phyloP scores from a whole-genome alignment of 2,329 filamentous ascomycete species.

The Fusarium sp. region DNA sequence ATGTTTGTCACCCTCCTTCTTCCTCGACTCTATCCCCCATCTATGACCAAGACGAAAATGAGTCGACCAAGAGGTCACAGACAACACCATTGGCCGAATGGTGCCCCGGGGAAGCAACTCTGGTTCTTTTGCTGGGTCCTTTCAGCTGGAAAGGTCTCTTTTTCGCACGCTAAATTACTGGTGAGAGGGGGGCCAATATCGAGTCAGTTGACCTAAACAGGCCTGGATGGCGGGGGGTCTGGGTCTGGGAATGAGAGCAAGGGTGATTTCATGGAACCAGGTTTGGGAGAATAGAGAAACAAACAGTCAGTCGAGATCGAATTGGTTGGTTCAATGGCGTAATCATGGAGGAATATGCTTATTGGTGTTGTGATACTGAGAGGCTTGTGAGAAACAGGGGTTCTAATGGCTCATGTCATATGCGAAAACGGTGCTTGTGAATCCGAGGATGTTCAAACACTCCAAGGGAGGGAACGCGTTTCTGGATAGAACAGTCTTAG shows the following conservation, averaged over 20 bases:
- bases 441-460: slow-evolving; percentile 17
- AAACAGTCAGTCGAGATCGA: not conserved
- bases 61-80: slow-evolving; percentile 11
- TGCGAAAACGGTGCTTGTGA: slow-evolving; percentile 18
- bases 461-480: slow-evolving; percentile 2
- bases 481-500: slow-evolving; percentile 3
- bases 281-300: slow-evolving; percentile 9
- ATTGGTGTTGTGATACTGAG: slow-evolving; percentile 4
- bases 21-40: slow-evolving; percentile 8
- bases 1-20: slow-evolving; percentile 14
- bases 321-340: not conserved
- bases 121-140: slow-evolving; percentile 26
- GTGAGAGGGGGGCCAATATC: slow-evolving; percentile 26
- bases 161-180: slow-evolving; percentile 27
- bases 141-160: slow-evolving; percentile 32
- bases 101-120: slow-evolving; percentile 19
- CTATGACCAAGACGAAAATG: slow-evolving; percentile 2
- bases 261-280: slow-evolving; percentile 7
- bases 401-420: slow-evolving; percentile 1
- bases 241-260: slow-evolving; percentile 9
- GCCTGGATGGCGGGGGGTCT: slow-evolving; percentile 20
- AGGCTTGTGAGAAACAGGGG: slow-evolving; percentile 16
- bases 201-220: slow-evolving; percentile 39
- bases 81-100: slow-evolving; percentile 26
- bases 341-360: slow-evolving; percentile 11